Base-by-base conservation (phyloP, 2,329 filamentous ascomycete species). In the Colletotrichum tabaci region DNA sequence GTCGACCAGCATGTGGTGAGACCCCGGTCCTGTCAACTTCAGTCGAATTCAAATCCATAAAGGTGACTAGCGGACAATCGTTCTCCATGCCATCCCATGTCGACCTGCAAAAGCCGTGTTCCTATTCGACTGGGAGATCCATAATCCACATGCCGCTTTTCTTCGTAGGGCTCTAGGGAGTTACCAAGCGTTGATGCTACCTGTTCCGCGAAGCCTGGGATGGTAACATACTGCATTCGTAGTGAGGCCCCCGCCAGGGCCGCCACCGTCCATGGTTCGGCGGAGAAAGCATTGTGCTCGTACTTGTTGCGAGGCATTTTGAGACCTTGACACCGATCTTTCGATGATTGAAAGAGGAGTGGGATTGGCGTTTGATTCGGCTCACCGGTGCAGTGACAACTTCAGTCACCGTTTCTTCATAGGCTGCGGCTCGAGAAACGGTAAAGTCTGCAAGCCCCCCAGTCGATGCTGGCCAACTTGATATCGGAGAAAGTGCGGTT, bases 31-130 rank as follows among this genome's bases (percentile, higher is more conserved):
- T 53, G 53, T 64, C 58, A 49, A 49, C 47, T 64, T 64, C 53
- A 64, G 66, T 68, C 55, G 46, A 63, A 55, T 30, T 63, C 58
- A 40, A 64, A 60, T 63, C 69, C 69, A 42, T 38, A 72, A 69
- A 69, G 52, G 69, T 69, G 47, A 55, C 46, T 71, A 72, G 66
- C 57, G 61, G 67, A 61, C 56, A 71, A 72, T 72, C 70, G 46
- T 66, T 66, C 67, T 71, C 70, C 70, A 72, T 71, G 42, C 61
- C 49, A 71, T 71, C 67, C 66, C 67, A 72, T 72, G 70, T 61
- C 61, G 53, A 56, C 35, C 40, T 57, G 66, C 66, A 66, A 44
- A 47, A 53, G 67, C 42, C 56, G 66, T 26, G 35, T 60, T 68
- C 60, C 50, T 60, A 69, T 69, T 72, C 69, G 60, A 58, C 58